These are phyloP conservation scores for Suhomyces kilbournensis DNA, from an alignment of 805 yeast genomes.

Conservation along the genomic window DNA sequence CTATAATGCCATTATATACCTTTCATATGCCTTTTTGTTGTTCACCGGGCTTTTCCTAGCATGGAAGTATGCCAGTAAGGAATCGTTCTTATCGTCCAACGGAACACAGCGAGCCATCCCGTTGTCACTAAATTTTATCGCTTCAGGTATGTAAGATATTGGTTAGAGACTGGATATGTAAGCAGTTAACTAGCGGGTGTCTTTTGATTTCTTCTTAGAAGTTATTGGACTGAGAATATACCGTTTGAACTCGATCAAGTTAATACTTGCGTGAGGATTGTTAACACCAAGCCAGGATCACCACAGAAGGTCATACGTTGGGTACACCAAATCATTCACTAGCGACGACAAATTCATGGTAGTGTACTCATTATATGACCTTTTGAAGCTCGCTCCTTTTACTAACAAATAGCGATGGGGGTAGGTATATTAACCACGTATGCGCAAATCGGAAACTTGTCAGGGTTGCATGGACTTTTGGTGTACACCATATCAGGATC, in stretches of 20 bases:
- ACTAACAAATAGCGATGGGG: constrained; percentile 61
- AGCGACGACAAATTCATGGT: too few species aligned
- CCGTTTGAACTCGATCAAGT: constrained; percentile 81
- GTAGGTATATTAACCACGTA: constrained; percentile 85
- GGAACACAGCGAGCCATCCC: constrained; percentile 80
- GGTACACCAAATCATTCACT: too few species aligned
- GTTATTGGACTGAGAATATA: constrained; percentile 58
- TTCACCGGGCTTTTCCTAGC: constrained; percentile 49
- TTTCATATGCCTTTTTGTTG: constrained; percentile 38
- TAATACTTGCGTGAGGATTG: constrained; percentile 77
- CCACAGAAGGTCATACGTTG: background rate
- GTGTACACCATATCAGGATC: constrained; percentile 81
- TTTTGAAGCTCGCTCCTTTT: background rate
- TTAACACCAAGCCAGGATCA: constrained; percentile 5
- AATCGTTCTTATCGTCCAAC: constrained; percentile 70
- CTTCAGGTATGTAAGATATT: constrained; percentile 64
- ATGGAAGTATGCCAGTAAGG: constrained; percentile 48
- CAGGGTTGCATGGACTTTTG: constrained; percentile 84
- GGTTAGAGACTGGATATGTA: constrained; percentile 3
- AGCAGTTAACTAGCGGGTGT: constrained; percentile 44
- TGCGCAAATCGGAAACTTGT: constrained; percentile 78
- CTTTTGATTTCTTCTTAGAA: constrained; percentile 21
- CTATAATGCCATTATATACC: constrained; percentile 42
- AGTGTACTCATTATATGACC: background rate
- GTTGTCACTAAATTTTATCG: constrained; percentile 82